Evolutionary conservation across 2,329 filamentous ascomycete genomes (phyloP).

Genomic region (Amauroascus niger): DNA sequence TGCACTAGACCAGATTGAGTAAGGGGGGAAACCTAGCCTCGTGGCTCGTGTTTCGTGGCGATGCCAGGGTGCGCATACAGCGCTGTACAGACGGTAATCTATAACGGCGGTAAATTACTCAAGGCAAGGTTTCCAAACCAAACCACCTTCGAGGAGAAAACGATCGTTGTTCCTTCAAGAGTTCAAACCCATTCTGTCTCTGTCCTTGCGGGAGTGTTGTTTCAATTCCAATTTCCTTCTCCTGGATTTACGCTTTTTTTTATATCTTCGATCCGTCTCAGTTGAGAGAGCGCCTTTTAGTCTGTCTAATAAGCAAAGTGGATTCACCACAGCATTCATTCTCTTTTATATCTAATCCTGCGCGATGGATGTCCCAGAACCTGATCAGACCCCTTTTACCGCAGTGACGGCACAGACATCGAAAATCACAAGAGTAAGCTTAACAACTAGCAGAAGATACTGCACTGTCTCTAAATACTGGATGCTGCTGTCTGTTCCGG

Average conservation of each 20-base stretch:
- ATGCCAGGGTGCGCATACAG: constrained; percentile 5
- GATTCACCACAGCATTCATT: background rate
- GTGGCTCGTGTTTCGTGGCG: background rate
- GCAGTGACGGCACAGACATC: constrained; percentile 75
- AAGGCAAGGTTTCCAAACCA: too few relatives aligned
- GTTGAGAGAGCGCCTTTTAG: background rate
- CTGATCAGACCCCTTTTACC: constrained; percentile 83
- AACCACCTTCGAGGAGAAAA: background rate
- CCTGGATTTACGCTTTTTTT: background rate
- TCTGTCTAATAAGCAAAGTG: background rate
- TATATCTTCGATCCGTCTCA: background rate
- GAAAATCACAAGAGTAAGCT: constrained; percentile 35
- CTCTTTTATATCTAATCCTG: background rate
- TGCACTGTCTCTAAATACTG: background rate
- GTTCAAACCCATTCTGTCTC: background rate
- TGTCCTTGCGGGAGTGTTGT: background rate
- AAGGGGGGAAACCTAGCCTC: background rate
- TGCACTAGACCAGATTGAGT: background rate
- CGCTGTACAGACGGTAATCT: too few relatives aligned
- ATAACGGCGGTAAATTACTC: too few relatives aligned
- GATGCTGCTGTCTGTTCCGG: background rate
- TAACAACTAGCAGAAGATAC: background rate
- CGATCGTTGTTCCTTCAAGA: background rate
- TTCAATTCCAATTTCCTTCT: background rate
- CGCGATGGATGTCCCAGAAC: constrained; percentile 73